These are phyloP conservation scores for Arthrobotrys iridis DNA, from an alignment of 2,329 filamentous ascomycete genomes.

Conservation along the genomic window DNA sequence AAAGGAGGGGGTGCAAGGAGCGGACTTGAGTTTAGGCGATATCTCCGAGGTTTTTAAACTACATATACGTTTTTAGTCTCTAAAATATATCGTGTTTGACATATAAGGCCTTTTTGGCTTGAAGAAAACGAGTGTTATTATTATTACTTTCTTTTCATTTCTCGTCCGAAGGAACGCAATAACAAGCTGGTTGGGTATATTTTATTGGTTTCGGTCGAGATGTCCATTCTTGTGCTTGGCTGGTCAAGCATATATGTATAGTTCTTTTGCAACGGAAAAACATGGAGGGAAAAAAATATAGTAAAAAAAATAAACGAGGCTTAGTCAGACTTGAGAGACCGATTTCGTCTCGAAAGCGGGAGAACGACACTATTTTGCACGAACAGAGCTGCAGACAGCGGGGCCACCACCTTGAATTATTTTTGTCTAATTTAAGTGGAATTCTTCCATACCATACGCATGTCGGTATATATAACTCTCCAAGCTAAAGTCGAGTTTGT, in stretches of 20 bases:
- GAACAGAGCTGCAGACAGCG: constrained; percentile 2
- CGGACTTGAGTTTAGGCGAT: background rate
- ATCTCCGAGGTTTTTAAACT: constrained; percentile 5
- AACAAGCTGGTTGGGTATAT: background rate
- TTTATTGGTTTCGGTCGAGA: background rate
- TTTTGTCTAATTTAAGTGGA: background rate
- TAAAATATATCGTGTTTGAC: background rate
- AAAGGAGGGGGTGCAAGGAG: background rate
- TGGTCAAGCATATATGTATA: no score
- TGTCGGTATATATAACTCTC: no score
- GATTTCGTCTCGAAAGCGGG: constrained; percentile 39
- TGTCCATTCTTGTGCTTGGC: no score
- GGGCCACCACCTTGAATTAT: background rate
- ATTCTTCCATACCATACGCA: background rate
- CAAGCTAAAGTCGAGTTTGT: background rate
- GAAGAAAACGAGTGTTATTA: background rate
- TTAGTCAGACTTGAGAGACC: background rate
- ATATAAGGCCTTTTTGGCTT: background rate
- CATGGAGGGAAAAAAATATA: background rate
- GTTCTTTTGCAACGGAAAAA: constrained; percentile 11
- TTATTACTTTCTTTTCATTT: background rate
- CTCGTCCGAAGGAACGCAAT: constrained; percentile 26
- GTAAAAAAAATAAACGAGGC: constrained; percentile 14
- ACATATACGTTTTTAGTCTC: background rate
- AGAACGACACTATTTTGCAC: constrained; percentile 15